Base-by-base conservation (phyloP, 179 eudicot species). In the Spergularia azorica region DNA sequence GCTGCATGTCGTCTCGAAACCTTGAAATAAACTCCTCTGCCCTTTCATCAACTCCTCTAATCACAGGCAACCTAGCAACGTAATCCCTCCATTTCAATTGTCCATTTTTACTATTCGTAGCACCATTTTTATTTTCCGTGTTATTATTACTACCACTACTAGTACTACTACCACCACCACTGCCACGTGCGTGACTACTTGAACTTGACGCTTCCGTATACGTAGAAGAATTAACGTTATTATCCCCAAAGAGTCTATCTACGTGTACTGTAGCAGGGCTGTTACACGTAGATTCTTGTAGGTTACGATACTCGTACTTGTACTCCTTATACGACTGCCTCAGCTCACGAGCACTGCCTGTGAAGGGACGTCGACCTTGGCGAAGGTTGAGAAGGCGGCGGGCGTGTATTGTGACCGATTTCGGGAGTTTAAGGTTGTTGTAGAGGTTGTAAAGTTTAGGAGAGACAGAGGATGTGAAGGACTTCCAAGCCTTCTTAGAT, bases 11-110 rank as follows among this genome's bases (percentile, higher is more conserved):
- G 15, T 87, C 77, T 0, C 89, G 83, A 68, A 90, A 87, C 76
- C 83, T 90, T 3, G 86, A 77, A 9, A 92, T 92, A 13, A 92
- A 92, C 43, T 89, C 97, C 77, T 90, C 93, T 0, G 97, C 97
- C 76, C 89, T 89, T 70, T 92, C 93, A 73, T 92, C 95, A 7
- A 92, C 80, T 9, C 90, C 88, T 39, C 56, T 75, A 15, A 86
- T 48, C 1, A 60, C 64, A 13, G 90, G 86, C 61, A 83, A 18
- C 21, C 61, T 54, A 3, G 87, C 65, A 11, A 78, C 36, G 5
- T 79, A 75, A 70, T 79, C 83, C 39, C 71, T 84, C 85, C 86
- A 82, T 13, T 58, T 72, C 32, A 80, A 71, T 59, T 36, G 39
- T 20, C 63, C 15, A 54, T 8, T 6, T 38, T 52, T 70, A 63